Percentiles rank a stretch among this genome's conserved stretches.
These are phyloP conservation scores for Tuber aestivum DNA, from an alignment of 495 filamentous ascomycete species.

Conservation along the genomic window DNA sequence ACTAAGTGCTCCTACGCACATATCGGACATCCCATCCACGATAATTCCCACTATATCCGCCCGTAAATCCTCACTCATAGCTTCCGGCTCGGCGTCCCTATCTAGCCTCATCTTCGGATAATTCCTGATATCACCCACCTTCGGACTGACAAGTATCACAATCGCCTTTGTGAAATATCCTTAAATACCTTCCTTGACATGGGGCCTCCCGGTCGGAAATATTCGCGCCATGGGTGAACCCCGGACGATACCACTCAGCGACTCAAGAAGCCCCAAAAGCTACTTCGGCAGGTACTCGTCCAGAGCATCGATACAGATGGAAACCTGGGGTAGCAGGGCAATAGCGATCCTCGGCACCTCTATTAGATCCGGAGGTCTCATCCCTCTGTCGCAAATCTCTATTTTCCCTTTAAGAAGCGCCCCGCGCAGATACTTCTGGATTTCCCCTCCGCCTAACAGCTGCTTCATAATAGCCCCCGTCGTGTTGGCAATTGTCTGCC, in stretches of 20 bases:
- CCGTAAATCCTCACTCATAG: background rate
- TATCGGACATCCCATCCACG: background rate
- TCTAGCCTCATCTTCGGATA: background rate
- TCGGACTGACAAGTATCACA: background rate
- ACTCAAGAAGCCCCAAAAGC: background rate
- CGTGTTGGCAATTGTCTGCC: background rate
- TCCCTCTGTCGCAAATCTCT: background rate
- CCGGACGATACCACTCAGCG: background rate
- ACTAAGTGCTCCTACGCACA: background rate
- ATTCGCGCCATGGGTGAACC: background rate
- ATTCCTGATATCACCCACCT: background rate
- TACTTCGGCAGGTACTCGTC: background rate
- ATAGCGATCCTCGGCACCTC: background rate
- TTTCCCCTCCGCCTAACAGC: background rate
- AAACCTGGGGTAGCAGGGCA: background rate
- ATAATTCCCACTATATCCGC: background rate
- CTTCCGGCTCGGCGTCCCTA: background rate
- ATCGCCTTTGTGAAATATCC: background rate
- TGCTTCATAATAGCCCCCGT: background rate
- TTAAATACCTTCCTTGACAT: background rate
- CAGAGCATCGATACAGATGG: background rate
- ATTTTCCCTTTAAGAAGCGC: background rate
- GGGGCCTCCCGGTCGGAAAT: background rate
- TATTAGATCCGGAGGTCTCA: background rate
- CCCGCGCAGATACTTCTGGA: background rate